Percentiles rank a stretch among this genome's conserved stretches.
Conservation (phyloP, 1,284 basidiomycete genomes). For the Chalciporus sp. region DNA sequence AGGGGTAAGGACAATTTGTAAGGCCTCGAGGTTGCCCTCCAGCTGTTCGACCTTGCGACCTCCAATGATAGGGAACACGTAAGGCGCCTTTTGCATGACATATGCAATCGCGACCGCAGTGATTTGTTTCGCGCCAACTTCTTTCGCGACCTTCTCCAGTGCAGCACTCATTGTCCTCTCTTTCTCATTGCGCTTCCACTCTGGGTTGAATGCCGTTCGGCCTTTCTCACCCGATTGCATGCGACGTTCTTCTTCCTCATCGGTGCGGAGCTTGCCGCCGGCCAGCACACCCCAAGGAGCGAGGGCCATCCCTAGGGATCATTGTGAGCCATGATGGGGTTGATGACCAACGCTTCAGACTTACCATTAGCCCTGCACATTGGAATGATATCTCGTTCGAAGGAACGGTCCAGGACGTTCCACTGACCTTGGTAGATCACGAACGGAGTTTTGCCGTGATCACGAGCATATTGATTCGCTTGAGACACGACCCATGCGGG, state of each 20-base stretch:
- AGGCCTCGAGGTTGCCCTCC: conserved; percentile 46
- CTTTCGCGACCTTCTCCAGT: conserved; percentile 40
- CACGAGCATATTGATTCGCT: conserved; percentile 49
- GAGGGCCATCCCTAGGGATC: conserved; percentile 36
- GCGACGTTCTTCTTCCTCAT: conserved; percentile 31
- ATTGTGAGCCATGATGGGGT: not conserved
- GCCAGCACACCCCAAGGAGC: conserved; percentile 43
- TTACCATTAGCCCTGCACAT: conserved; percentile 45
- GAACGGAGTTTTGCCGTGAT: conserved; percentile 51
- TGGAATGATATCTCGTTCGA: conserved; percentile 61
- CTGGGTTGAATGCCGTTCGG: conserved; percentile 8
- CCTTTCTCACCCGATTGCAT: conserved; percentile 28
- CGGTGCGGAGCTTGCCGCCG: conserved; percentile 36
- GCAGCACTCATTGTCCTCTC: conserved; percentile 28
- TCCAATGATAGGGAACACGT: conserved; percentile 20
- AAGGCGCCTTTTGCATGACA: conserved; percentile 45
- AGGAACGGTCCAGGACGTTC: conserved; percentile 48
- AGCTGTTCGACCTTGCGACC: conserved; percentile 52
- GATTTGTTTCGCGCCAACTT: conserved; percentile 39
- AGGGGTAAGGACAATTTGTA: conserved; percentile 41
- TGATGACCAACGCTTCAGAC: conserved; percentile 17
- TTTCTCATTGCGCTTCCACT: conserved; percentile 33
- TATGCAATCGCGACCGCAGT: conserved; percentile 47
- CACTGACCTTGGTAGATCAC: conserved; percentile 57
- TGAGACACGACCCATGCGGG: conserved; percentile 31